phyloP scores from a whole-genome alignment of 805 yeast species.

The Starmera caribaea region DNA sequence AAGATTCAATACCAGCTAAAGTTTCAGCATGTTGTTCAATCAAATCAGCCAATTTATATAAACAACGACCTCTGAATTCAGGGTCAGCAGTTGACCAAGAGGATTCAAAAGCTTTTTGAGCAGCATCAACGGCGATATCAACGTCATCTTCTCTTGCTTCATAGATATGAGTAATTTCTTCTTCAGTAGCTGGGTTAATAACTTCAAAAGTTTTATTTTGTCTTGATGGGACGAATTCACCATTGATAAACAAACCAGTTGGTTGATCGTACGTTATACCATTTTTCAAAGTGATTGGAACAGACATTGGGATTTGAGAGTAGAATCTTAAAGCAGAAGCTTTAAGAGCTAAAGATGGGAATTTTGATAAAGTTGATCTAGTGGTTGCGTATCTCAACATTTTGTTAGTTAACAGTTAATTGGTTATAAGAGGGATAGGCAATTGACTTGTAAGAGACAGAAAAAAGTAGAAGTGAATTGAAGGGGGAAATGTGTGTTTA shows the following conservation, averaged over 20 bases:
- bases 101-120: conserved; percentile 62
- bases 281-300: conserved; percentile 56
- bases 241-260: conserved; percentile 73
- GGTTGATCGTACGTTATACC: conserved; percentile 72
- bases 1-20: conserved; percentile 74
- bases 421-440: not conserved
- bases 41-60: conserved; percentile 68
- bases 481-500: too few species aligned
- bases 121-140: conserved; percentile 80
- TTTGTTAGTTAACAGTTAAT: not conserved
- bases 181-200: conserved; percentile 66
- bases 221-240: conserved; percentile 57
- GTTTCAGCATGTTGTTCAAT: conserved; percentile 66
- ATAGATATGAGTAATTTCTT: conserved; percentile 55
- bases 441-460: not conserved
- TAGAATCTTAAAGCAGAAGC: conserved; percentile 18
- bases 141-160: conserved; percentile 74
- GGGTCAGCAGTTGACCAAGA: conserved; percentile 70
- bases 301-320: conserved; percentile 30
- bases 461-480: not conserved
- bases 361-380: conserved; percentile 7
- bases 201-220: conserved; percentile 53
- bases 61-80: conserved; percentile 45
- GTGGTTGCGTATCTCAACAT: conserved; percentile 13
- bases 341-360: conserved; percentile 11